These are phyloP conservation scores for Tuctoria greenei DNA, from an alignment of 176 grass and related monocot species.

Conservation along the genomic window DNA sequence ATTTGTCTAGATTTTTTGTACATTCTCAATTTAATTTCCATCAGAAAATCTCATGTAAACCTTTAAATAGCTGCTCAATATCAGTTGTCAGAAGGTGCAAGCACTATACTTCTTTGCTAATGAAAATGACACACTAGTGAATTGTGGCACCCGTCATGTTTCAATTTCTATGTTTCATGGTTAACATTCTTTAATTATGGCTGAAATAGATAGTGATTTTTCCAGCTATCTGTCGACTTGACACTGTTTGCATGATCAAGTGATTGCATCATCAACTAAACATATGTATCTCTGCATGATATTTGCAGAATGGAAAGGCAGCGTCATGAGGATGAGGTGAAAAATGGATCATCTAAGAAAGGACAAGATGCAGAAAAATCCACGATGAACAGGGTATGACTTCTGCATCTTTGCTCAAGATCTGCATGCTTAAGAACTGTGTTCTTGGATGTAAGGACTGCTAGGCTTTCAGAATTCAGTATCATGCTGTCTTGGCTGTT, in stretches of 20 bases:
- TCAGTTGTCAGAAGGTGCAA: constrained; percentile 1
- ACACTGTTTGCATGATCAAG: no score
- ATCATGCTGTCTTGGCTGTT: constrained; percentile 16
- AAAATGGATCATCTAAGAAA: constrained; percentile 76
- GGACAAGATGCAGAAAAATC: constrained; percentile 73
- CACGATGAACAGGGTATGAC: constrained; percentile 59
- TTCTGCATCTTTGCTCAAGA: constrained; percentile 34
- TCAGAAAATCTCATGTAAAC: constrained; percentile 14
- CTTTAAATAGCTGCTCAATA: background rate
- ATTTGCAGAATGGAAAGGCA: constrained; percentile 84
- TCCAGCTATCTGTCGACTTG: background rate
- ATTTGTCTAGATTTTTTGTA: background rate
- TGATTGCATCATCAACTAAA: constrained; percentile 11
- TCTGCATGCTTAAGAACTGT: background rate
- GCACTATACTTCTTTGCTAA: background rate
- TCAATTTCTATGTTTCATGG: background rate
- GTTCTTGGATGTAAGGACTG: background rate
- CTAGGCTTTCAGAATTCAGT: background rate
- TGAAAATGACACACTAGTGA: background rate
- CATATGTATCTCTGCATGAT: constrained; percentile 25
- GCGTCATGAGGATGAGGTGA: constrained; percentile 81
- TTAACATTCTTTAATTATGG: background rate
- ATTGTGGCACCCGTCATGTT: background rate
- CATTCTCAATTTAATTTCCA: constrained; percentile 14
- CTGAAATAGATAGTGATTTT: constrained; percentile 19